Conservation (phyloP, 306 rosid species). For the Astragalus membranaceus region DNA sequence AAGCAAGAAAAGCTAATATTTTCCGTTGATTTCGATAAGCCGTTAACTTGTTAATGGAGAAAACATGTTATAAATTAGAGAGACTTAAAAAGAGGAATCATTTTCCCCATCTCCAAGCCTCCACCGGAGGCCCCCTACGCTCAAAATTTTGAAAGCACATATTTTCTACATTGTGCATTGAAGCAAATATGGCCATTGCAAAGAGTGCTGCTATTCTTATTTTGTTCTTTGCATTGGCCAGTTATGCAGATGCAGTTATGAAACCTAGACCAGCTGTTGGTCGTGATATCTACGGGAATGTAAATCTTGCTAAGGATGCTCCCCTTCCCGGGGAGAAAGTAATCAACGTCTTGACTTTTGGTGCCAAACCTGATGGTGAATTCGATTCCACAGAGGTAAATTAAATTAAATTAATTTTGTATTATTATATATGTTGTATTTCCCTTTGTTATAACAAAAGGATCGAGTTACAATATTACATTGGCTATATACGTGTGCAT, state of each 20-base stretch:
- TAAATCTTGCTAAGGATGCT: constrained; percentile 15
- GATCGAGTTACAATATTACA: too few species aligned
- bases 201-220: constrained; percentile 7
- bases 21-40: constrained; percentile 22
- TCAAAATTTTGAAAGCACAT: neutral
- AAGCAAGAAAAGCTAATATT: constrained; percentile 4
- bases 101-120: constrained; percentile 27
- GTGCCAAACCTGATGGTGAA: constrained; percentile 47
- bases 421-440: too few species aligned
- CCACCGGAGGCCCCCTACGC: constrained; percentile 33
- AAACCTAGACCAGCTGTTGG: neutral
- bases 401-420: neutral
- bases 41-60: neutral
- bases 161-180: neutral
- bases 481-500: neutral
- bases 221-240: constrained; percentile 25
- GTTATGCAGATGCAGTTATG: neutral
- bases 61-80: constrained; percentile 23
- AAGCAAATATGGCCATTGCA: constrained; percentile 41
- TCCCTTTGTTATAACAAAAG: too few species aligned
- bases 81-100: constrained; percentile 11
- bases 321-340: constrained; percentile 32
- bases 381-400: constrained; percentile 45
- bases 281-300: constrained; percentile 16
- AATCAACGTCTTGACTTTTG: constrained; percentile 35